Conservation (phyloP, 2,329 filamentous ascomycete genomes). For the Colletotrichum acutatum region DNA sequence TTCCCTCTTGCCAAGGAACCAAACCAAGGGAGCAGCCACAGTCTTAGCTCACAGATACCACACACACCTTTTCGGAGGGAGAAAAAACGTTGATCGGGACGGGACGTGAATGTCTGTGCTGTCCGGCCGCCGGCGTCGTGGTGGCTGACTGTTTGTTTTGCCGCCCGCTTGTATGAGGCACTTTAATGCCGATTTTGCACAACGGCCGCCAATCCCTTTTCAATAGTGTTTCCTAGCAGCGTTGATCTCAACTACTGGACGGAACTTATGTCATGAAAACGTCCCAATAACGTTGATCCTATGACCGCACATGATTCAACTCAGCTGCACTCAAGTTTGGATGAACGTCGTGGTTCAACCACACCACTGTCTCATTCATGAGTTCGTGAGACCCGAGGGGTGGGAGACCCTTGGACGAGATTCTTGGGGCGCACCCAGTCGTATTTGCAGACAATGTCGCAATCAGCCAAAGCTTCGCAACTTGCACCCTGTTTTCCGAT, state of each 20-base stretch:
- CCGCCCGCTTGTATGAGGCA: background rate
- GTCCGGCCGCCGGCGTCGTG: background rate
- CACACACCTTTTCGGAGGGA: background rate
- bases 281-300: background rate
- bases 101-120: constrained; percentile 28
- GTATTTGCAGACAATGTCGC: background rate
- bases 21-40: background rate
- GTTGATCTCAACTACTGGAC: background rate
- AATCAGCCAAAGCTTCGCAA: background rate
- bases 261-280: background rate
- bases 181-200: constrained; percentile 1
- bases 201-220: background rate
- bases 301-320: background rate
- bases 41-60: background rate
- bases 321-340: background rate
- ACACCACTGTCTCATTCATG: background rate
- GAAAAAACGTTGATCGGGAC: constrained; percentile 4
- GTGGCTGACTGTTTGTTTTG: background rate
- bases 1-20: background rate
- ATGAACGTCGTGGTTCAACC: background rate
- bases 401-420: background rate
- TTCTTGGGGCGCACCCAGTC: background rate
- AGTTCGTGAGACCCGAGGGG: background rate
- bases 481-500: background rate
- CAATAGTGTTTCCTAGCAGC: background rate